Base-by-base conservation (phyloP, 208 protist species). In the Crithidia bombi region DNA sequence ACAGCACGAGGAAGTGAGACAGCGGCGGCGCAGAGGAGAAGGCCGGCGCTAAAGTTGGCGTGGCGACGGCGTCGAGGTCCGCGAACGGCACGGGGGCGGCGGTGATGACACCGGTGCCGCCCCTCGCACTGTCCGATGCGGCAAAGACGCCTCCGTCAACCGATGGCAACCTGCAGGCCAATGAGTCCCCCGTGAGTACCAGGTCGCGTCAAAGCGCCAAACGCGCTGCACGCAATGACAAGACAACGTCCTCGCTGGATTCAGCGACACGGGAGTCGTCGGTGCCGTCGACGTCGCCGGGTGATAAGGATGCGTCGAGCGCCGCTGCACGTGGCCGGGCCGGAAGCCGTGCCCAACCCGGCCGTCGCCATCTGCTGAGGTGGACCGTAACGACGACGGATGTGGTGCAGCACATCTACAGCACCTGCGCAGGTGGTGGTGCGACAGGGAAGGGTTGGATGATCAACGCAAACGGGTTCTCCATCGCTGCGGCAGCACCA, bases 381-480 rank as follows among this genome's bases (percentile, higher is more conserved):
- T 33, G 57, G 2, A 12, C 21, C 30, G 17, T 58, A 12, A 38
- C 35, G 19, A 57, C 36, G 4, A 17, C 56, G 15, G 56, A 47
- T 26, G 67, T 49, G 46, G 57, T 73, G 56, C 55, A 73, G 56
- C 55, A 47, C 46, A 65, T 65, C 46, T 54, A 38, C 44, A 47
- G 46, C 47, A 23, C 32, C 36, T n/a, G n/a, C n/a, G n/a, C n/a
- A n/a, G n/a, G n/a, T n/a, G n/a, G n/a, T n/a, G n/a, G n/a, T n/a
- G n/a, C n/a, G n/a, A n/a, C n/a, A n/a, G n/a, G n/a, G n/a, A n/a
- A n/a, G n/a, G n/a, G n/a, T n/a, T n/a, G n/a, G n/a, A n/a, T n/a
- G n/a, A n/a, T n/a, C n/a, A n/a, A 52, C 44, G 7, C 43, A 4
- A 33, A 19, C 43, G 5, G 41, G 12, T 9, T 33, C 0, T 6